Percentiles rank a stretch among this genome's conserved stretches.
Conservation (phyloP, 2,329 filamentous ascomycete species). For the Neonectria ditissima region DNA sequence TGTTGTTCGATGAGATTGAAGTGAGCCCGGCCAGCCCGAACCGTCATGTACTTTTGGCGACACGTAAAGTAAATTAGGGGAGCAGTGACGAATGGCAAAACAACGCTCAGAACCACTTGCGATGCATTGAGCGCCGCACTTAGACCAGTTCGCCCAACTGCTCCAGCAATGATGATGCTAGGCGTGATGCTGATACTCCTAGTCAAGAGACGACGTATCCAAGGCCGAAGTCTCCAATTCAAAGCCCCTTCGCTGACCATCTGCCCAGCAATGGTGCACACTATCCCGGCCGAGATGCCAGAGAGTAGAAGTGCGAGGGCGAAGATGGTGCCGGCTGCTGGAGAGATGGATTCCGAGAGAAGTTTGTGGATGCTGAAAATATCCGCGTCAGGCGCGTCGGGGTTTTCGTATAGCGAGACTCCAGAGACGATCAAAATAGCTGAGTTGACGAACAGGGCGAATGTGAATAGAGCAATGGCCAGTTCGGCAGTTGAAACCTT, state of each 20-base stretch:
- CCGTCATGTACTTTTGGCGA: conserved; percentile 82
- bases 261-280: conserved; percentile 90
- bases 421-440: conserved; percentile 86
- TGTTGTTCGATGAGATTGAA: conserved; percentile 32
- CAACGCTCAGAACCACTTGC: conserved; percentile 83
- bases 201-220: conserved; percentile 82
- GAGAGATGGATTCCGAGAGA: conserved; percentile 75
- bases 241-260: conserved; percentile 89
- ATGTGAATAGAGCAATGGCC: conserved; percentile 79
- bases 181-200: conserved; percentile 84
- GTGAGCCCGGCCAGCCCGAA: conserved; percentile 57
- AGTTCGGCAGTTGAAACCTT: conserved; percentile 80
- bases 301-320: conserved; percentile 84
- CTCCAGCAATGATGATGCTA: conserved; percentile 84
- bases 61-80: conserved; percentile 90
- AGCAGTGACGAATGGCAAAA: conserved; percentile 84
- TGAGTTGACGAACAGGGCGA: conserved; percentile 86
- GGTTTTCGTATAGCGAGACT: conserved; percentile 75
- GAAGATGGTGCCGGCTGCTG: conserved; percentile 85
- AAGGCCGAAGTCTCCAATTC: conserved; percentile 79
- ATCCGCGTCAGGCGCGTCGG: conserved; percentile 74
- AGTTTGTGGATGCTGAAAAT: conserved; percentile 86
- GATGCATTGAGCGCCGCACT: conserved; percentile 78
- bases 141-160: conserved; percentile 78
- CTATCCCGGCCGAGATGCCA: conserved; percentile 83